These are phyloP conservation scores for Alternaria sp. DNA, from an alignment of 2,329 filamentous ascomycete genomes.

Conservation along the genomic window DNA sequence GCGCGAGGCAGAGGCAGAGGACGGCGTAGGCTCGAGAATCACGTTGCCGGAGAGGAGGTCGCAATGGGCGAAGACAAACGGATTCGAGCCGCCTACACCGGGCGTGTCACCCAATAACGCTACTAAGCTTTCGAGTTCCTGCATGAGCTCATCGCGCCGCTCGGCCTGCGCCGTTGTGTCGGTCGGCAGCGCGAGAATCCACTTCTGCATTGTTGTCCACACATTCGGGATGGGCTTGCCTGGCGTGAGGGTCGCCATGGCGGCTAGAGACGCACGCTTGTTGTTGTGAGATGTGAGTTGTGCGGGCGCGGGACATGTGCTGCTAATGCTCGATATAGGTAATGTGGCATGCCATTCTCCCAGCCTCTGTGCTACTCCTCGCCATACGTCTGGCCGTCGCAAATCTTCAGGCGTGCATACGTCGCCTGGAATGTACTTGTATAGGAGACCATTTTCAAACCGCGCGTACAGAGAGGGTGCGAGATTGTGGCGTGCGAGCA, in stretches of 20 bases:
- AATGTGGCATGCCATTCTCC: constrained; percentile 90
- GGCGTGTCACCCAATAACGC: constrained; percentile 75
- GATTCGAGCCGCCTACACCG: constrained; percentile 70
- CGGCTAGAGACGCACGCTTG: constrained; percentile 46
- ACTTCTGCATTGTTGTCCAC: constrained; percentile 96
- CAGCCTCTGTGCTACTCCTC: constrained; percentile 80
- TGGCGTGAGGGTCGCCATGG: constrained; percentile 57
- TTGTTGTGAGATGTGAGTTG: constrained; percentile 41
- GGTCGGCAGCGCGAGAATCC: constrained; percentile 84
- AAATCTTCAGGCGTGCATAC: constrained; percentile 83
- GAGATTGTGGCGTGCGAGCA: constrained; percentile 81
- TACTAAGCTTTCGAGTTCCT: constrained; percentile 74
- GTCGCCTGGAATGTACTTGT: constrained; percentile 83
- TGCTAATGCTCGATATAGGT: constrained; percentile 60
- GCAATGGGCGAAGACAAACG: constrained; percentile 93
- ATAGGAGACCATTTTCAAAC: constrained; percentile 95
- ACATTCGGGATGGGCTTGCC: constrained; percentile 81
- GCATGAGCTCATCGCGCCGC: constrained; percentile 72
- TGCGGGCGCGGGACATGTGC: constrained; percentile 43
- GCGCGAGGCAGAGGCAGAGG: constrained; percentile 42
- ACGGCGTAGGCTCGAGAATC: constrained; percentile 71
- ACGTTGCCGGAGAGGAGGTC: constrained; percentile 97
- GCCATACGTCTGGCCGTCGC: constrained; percentile 75
- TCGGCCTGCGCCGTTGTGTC: constrained; percentile 71
- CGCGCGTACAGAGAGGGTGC: constrained; percentile 87